These are phyloP conservation scores for Aspergillus mulundensis DNA, from an alignment of 495 filamentous ascomycete genomes.

Conservation along the genomic window DNA sequence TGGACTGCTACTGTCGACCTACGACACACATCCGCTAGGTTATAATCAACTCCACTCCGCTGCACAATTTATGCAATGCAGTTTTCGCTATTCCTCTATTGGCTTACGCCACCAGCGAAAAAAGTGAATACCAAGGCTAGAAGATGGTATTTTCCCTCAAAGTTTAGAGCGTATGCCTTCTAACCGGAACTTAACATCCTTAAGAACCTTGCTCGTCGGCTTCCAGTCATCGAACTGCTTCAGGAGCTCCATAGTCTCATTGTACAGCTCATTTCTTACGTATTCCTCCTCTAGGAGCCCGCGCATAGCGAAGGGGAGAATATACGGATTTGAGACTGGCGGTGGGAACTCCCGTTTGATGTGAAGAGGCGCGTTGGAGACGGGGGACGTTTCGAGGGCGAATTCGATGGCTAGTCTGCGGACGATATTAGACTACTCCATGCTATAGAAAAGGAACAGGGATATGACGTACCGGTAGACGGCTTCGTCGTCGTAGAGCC, in stretches of 20 bases:
- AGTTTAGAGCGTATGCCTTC: conserved; percentile 88
- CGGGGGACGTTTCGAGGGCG: conserved; percentile 74
- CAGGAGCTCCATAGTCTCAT: conserved; percentile 75
- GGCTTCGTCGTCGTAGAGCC: conserved; percentile 84
- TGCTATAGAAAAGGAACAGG: neutral
- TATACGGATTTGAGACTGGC: conserved; percentile 70
- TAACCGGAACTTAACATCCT: conserved; percentile 92
- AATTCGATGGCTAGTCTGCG: conserved; percentile 74
- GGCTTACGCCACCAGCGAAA: neutral
- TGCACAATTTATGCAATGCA: too few species aligned
- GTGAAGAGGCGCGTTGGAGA: conserved; percentile 50
- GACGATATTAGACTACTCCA: conserved; percentile 13
- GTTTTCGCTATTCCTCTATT: too few species aligned
- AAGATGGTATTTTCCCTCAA: conserved; percentile 26
- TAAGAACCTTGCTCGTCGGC: conserved; percentile 80
- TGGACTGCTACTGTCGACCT: neutral
- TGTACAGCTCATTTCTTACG: conserved; percentile 71
- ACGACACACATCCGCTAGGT: neutral
- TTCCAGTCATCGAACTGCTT: conserved; percentile 92
- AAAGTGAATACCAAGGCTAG: neutral
- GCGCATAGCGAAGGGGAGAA: conserved; percentile 90
- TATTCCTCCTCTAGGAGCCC: conserved; percentile 89
- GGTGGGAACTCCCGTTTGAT: conserved; percentile 48
- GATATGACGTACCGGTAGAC: conserved; percentile 70
- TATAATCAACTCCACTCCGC: neutral